These are phyloP conservation scores for Botrytis aclada DNA, from an alignment of 2,329 filamentous ascomycete species.

Conservation along the genomic window DNA sequence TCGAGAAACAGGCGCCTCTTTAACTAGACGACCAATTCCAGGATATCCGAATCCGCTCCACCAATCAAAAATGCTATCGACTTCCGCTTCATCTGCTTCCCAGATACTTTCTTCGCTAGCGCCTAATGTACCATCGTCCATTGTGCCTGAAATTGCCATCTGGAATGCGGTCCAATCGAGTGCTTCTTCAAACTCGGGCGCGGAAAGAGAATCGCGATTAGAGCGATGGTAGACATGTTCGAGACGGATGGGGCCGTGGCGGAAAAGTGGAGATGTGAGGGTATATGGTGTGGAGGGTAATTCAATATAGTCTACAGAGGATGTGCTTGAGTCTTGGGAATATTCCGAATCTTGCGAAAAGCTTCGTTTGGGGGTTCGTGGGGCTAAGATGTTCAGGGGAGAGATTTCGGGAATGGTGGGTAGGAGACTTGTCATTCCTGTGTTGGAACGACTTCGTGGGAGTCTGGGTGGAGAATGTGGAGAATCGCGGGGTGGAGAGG, in stretches of 20 bases:
- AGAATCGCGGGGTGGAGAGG: constrained; percentile 36
- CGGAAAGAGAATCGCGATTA: constrained; percentile 27
- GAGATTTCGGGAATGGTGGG: constrained; percentile 45
- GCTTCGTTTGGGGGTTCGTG: constrained; percentile 6
- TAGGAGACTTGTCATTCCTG: constrained; percentile 33
- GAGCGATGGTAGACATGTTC: constrained; percentile 43
- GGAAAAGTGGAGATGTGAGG: constrained; percentile 47
- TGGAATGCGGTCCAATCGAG: constrained; percentile 65
- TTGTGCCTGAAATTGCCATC: constrained; percentile 59
- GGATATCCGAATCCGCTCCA: constrained; percentile 28
- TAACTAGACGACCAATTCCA: constrained; percentile 24
- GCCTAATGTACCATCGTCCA: constrained; percentile 45
- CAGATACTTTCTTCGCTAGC: constrained; percentile 20
- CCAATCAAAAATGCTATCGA: constrained; percentile 30
- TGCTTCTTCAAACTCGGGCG: constrained; percentile 43
- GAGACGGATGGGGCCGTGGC: constrained; percentile 55
- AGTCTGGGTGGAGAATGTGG: constrained; percentile 37
- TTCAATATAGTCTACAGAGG: constrained; percentile 39
- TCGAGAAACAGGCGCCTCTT: constrained; percentile 9
- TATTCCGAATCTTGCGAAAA: constrained; percentile 16
- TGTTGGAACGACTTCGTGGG: constrained; percentile 26
- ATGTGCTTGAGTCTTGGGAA: constrained; percentile 3
- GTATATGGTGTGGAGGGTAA: constrained; percentile 46
- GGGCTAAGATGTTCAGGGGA: constrained; percentile 19
- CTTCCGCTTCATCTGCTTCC: constrained; percentile 26